Percentiles rank a stretch among this genome's conserved stretches.
Evolutionary conservation across 306 rosid species (phyloP).

Genomic region (Lathyrus oleraceus): DNA sequence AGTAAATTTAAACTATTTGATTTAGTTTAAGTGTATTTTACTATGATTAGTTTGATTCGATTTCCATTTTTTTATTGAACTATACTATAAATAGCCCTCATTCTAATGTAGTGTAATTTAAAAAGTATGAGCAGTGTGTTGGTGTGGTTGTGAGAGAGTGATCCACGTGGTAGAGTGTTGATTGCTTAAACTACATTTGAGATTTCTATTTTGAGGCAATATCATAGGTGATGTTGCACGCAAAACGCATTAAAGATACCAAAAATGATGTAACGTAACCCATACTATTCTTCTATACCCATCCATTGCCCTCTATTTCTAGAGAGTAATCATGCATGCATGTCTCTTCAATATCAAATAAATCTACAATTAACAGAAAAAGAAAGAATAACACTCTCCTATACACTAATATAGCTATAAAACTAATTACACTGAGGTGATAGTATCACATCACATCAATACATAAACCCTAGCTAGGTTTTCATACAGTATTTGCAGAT

Average conservation of each 20-base stretch:
- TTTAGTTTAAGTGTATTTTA: too few relatives aligned
- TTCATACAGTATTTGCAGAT: neutral
- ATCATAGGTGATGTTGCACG: neutral
- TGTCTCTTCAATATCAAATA: neutral
- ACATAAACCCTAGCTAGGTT: neutral
- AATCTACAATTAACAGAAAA: too few relatives aligned
- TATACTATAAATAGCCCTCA: too few relatives aligned
- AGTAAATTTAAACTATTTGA: too few relatives aligned
- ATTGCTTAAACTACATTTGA: constrained; percentile 15
- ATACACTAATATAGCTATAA: too few relatives aligned
- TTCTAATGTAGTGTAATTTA: too few relatives aligned
- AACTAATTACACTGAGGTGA: neutral
- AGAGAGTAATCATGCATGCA: neutral
- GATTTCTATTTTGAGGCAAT: constrained; percentile 15
- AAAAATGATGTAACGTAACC: constrained; percentile 9
- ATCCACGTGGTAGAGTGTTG: neutral
- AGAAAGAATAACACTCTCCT: too few relatives aligned
- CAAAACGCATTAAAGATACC: constrained; percentile 28
- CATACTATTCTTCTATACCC: neutral
- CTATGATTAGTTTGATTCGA: too few relatives aligned
- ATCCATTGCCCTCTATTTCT: neutral
- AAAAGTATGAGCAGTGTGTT: too few relatives aligned
- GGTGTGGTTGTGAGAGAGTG: too few relatives aligned
- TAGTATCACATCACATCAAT: neutral
- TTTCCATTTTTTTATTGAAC: too few relatives aligned